Evolutionary conservation across 345 rosid species (phyloP), one percentile per base, ranked within the genome.

Genomic region (Acer campestre): DNA sequence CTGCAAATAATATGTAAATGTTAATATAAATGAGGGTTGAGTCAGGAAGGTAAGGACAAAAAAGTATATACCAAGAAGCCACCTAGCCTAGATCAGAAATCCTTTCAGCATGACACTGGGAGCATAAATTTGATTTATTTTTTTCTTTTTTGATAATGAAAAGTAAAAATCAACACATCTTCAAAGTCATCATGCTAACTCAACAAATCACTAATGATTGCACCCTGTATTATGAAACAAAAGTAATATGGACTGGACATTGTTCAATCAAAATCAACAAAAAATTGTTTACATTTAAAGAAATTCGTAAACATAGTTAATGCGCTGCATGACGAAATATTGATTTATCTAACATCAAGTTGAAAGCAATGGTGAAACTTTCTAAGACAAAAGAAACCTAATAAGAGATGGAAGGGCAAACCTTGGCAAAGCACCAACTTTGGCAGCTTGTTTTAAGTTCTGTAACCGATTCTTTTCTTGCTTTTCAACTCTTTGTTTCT

Each of bases 361-460:
- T 63, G 18, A 63, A 27, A 27, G 40, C 16, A 63, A 63, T 25
- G n/a, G 13, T 14, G 35, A 63, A 63, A 13, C 42, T 23, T 40
- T 73, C 6, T 17, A 40, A 49, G 35, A 5, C 61, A 75, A n/a
- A 51, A 20, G 62, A 65, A 74, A 64, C 70, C 61, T 23, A 46
- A 74, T 7, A 48, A 12, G 66, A 71, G 17, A 62, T 10, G 25
- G 42, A 25, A 71, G 59, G 68, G 67, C 18, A 74, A 80, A 91
- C 99, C 98, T 96, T n/a, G 97, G 99, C 80, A 93, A 86, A 82
- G 89, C 89, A 82, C 94, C 95, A 81, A 76, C 86, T 88, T 94
- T 94, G 59, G 86, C 86, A 56, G 94, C 98, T 67, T 83, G 85
- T 79, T 88, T 94, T 86, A 92, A 85, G 79, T 95, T 95, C 76